A percentile compares a stretch with the other conserved stretches of the same genome.
These are phyloP conservation scores for fission yeast (Schizosaccharomyces pombe) DNA, from an alignment of 805 yeast genomes.

Conservation along the genomic window DNA sequence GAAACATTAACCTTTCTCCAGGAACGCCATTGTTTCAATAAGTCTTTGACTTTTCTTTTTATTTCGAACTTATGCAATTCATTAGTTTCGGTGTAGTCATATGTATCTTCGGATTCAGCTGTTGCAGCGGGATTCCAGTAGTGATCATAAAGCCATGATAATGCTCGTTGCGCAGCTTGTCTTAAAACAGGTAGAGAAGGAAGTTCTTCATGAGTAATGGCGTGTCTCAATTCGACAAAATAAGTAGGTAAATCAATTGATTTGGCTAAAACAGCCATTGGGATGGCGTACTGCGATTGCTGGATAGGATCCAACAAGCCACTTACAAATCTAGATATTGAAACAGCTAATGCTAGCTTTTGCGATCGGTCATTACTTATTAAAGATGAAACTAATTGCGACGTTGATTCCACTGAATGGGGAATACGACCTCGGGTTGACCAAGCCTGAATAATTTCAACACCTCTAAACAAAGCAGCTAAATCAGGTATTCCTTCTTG, in stretches of 20 bases:
- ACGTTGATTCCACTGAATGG: slow-evolving; percentile 48
- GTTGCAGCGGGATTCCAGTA: slow-evolving; percentile 33
- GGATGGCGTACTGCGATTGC: slow-evolving; percentile 51
- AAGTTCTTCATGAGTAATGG: slow-evolving; percentile 69
- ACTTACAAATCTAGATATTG: slow-evolving; percentile 73
- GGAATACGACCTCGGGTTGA: slow-evolving; percentile 41
- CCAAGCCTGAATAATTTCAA: slow-evolving; percentile 19
- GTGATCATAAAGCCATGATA: slow-evolving; percentile 48
- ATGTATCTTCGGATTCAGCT: not conserved
- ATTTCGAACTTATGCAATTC: not conserved
- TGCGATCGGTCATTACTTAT: slow-evolving; percentile 19
- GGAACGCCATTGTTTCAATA: not conserved
- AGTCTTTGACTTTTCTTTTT: not conserved
- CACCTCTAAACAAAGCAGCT: not conserved
- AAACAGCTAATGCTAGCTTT: slow-evolving; percentile 7
- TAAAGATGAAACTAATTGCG: slow-evolving; percentile 29
- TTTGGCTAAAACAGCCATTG: slow-evolving; percentile 52
- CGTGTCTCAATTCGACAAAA: slow-evolving; percentile 77
- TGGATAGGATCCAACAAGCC: slow-evolving; percentile 77
- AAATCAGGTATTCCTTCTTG: not conserved
- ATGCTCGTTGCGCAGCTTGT: slow-evolving; percentile 31
- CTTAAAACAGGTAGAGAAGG: slow-evolving; percentile 54
- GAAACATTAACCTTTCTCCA: not conserved
- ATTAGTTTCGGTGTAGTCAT: not conserved
- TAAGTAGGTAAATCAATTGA: slow-evolving; percentile 44